Conservation (phyloP, 345 rosid species). For the Orychophragmus violaceus region DNA sequence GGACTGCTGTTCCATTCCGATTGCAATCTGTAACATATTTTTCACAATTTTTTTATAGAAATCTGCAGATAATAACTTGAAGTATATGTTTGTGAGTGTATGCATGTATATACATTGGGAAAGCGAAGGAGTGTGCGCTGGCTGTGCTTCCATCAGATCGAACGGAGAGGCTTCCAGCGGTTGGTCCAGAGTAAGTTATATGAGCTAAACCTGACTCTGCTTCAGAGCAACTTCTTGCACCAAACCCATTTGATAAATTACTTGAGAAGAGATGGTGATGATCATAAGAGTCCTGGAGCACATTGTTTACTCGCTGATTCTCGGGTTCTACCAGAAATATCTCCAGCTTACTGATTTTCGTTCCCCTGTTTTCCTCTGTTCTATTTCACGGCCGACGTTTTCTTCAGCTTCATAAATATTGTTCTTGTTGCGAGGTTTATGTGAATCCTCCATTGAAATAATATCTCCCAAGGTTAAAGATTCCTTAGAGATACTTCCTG, state of each 20-base stretch:
- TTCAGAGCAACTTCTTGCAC: conserved; percentile 62
- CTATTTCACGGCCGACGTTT: not conserved
- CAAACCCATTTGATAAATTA: conserved; percentile 20
- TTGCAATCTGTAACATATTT: conserved; percentile 50
- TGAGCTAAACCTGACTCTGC: conserved; percentile 37
- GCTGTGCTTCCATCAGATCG: conserved; percentile 84
- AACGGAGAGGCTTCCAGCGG: conserved; percentile 61
- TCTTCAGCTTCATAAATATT: conserved; percentile 18
- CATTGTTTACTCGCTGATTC: not conserved
- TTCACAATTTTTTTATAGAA: not conserved
- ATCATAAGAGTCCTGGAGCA: conserved; percentile 22
- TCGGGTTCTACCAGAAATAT: not conserved
- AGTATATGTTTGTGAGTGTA: not conserved
- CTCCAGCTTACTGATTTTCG: not conserved
- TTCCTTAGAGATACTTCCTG: conserved; percentile 20
- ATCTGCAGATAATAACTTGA: not conserved
- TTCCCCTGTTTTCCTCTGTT: not conserved
- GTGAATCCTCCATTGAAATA: conserved; percentile 30
- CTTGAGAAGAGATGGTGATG: conserved; percentile 25
- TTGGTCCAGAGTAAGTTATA: conserved; percentile 53
- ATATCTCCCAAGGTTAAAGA: conserved; percentile 39
- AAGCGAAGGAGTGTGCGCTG: conserved; percentile 76
- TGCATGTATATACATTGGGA: conserved; percentile 52
- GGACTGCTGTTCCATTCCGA: conserved; percentile 87
- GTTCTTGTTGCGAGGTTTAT: not conserved